These are phyloP conservation scores for Otatea glauca DNA, from an alignment of 176 grass and related monocot genomes.

Conservation along the genomic window DNA sequence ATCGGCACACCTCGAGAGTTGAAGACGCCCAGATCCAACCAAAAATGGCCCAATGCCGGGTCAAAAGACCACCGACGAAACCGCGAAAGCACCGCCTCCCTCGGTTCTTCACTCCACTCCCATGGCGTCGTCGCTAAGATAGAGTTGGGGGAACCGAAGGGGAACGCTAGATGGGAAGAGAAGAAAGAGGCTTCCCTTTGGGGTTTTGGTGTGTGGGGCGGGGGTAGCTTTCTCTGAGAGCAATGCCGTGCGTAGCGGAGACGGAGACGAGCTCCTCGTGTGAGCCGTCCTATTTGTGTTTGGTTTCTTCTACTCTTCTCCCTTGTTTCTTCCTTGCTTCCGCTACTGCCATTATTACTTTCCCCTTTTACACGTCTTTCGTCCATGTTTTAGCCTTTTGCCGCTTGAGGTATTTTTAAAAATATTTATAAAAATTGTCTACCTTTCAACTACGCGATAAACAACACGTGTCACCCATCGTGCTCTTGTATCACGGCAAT, in stretches of 20 bases:
- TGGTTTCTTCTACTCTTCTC: too few relatives aligned
- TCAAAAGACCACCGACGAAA: neutral
- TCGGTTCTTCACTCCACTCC: neutral
- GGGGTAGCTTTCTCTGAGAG: neutral
- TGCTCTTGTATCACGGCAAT: too few relatives aligned
- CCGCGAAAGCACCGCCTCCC: neutral
- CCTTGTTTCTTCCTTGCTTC: too few relatives aligned
- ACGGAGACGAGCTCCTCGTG: neutral
- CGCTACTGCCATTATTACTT: too few relatives aligned
- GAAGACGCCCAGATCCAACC: conserved; percentile 16
- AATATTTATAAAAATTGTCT: too few relatives aligned
- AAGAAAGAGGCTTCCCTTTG: neutral
- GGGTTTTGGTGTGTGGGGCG: conserved; percentile 2
- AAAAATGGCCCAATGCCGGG: conserved; percentile 44
- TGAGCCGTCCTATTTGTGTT: neutral
- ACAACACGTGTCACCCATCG: too few relatives aligned
- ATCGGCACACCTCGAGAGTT: conserved; percentile 37
- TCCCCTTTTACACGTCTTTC: too few relatives aligned
- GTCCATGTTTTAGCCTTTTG: too few relatives aligned
- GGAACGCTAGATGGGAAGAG: neutral
- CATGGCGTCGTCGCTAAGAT: neutral
- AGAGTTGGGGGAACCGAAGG: neutral
- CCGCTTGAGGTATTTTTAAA: too few relatives aligned
- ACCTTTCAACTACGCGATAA: accelerated
- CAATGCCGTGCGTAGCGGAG: neutral